A percentile compares a stretch with the other conserved stretches of the same genome.
These are phyloP conservation scores for Fusarium sp. DNA, from an alignment of 2,329 filamentous ascomycete species.

Conservation along the genomic window DNA sequence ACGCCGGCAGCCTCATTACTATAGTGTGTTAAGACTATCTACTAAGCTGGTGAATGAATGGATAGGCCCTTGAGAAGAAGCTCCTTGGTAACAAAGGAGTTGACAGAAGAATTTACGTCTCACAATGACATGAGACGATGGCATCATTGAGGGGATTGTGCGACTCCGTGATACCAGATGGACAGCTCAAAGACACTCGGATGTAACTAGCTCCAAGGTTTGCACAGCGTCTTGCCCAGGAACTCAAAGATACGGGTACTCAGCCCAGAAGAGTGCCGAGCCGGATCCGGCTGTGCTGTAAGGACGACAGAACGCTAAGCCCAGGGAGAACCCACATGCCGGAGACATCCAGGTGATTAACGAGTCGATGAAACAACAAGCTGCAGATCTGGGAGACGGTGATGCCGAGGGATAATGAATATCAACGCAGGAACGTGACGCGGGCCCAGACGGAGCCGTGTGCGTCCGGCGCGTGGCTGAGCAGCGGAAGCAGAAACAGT, in stretches of 20 bases:
- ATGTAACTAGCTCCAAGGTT: neutral
- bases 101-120: slow-evolving; percentile 5
- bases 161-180: neutral
- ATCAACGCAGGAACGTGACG: neutral
- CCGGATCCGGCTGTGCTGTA: slow-evolving; percentile 6
- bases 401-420: slow-evolving; percentile 35
- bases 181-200: neutral
- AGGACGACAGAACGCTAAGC: neutral
- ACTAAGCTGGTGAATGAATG: neutral
- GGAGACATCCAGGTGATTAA: slow-evolving; percentile 6
- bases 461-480: neutral
- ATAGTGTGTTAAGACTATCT: slow-evolving; percentile 5
- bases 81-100: neutral
- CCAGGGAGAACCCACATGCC: slow-evolving; percentile 20
- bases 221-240: neutral
- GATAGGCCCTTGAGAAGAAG: slow-evolving; percentile 16
- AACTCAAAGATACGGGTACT: slow-evolving; percentile 10
- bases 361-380: slow-evolving; percentile 27
- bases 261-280: slow-evolving; percentile 14
- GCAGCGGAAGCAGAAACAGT: neutral
- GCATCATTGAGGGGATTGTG: slow-evolving; percentile 13
- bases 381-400: slow-evolving; percentile 31
- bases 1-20: slow-evolving; percentile 16
- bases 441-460: slow-evolving; percentile 6
- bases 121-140: slow-evolving; percentile 7